These are phyloP conservation scores for Vaccinium myrtillus DNA, from an alignment of 148 eudicot genomes.

Conservation along the genomic window DNA sequence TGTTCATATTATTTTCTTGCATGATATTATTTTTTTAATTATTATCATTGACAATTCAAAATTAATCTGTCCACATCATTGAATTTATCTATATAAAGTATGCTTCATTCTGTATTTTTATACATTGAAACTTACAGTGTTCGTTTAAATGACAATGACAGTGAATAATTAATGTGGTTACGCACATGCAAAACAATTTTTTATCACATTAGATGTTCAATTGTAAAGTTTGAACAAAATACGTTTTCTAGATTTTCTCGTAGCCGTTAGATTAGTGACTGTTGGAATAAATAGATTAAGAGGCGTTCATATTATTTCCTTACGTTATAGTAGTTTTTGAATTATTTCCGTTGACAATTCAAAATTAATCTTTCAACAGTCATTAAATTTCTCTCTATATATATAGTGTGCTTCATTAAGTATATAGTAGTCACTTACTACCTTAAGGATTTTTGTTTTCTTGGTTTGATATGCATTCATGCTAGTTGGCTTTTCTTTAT, in stretches of 20 bases:
- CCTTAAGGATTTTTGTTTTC: neutral
- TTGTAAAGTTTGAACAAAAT: neutral
- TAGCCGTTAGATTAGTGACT: neutral
- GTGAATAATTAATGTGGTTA: neutral
- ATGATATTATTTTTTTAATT: no score
- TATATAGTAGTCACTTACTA: neutral
- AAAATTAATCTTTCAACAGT: neutral
- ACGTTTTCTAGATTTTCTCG: neutral
- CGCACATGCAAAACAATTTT: neutral
- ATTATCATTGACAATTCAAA: neutral
- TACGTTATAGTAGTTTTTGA: neutral
- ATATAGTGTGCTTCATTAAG: no score
- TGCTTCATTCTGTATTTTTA: neutral
- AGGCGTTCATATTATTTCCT: neutral
- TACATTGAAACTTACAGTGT: neutral
- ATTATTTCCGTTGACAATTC: neutral
- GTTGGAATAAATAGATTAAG: neutral
- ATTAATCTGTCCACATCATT: neutral
- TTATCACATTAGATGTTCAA: neutral
- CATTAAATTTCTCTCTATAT: neutral
- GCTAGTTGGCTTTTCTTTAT: neutral
- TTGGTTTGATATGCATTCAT: neutral
- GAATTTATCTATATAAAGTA: neutral
- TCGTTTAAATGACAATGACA: neutral
- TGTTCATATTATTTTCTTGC: no score